Base-by-base conservation (phyloP, 1,284 basidiomycete species). In the Leccinum brunneo-olivaceum region DNA sequence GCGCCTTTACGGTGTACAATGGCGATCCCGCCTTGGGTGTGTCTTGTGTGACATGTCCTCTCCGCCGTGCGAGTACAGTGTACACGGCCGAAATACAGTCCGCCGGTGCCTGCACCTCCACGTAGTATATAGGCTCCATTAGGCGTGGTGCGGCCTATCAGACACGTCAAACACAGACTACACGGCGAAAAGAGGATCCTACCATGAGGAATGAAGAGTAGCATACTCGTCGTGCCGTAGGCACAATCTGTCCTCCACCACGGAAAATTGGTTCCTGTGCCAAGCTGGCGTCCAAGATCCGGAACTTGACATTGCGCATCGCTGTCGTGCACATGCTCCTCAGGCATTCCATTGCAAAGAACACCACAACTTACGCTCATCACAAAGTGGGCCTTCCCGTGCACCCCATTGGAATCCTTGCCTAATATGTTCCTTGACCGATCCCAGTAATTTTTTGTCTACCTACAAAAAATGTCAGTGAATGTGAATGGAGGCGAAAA, bases 381-480 rank as follows among this genome's bases (percentile, higher is more conserved):
- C 96, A 61, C 94, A 97, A 40, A 99, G 62, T 16, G 96, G 96
- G 1, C 96, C 96, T 71, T 99, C 96, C 35, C 95, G 76, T 39
- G 95, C 84, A 45, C 90, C 96, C 96, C 96, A 98, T 63, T 97
- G 96, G 83, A 98, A 99, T 25, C 96, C 96, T 68, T 98, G 96
- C 68, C 92, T 95, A 60, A 98, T 86, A 54, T 91, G 87, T 56
- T 98, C 95, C 65, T 86, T 93, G 41, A 98, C 90, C 12, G 84
- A 83, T 28, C 79, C 81, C 44, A 99, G 69, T 48, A 92, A 59
- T 65, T 93, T 96, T 68, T 97, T 97, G 70, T 99, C 95, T 37
- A 94, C 77, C 84, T 88, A 50, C 7, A 51, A 41, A 41, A 18
- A 28, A 20, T 35, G 18, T 45, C 36, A 45, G 18, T 34, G 37